Base-by-base conservation (phyloP, 1,139 yeast species). In the Geotrichum reessii region DNA sequence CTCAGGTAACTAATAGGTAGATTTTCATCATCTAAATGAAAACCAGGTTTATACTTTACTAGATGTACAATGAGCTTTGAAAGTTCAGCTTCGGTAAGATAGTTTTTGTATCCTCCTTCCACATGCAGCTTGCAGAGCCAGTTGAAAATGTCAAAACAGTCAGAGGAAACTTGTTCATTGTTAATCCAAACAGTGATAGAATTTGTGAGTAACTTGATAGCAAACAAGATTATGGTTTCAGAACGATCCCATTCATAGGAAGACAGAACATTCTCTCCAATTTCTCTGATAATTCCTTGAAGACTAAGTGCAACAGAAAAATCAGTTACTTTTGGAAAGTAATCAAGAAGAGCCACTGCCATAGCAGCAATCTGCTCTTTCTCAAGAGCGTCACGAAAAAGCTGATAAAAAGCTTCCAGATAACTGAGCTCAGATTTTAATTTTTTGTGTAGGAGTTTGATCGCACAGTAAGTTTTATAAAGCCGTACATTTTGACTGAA, bases 221-320 rank as follows among this genome's bases (percentile, higher is more conserved):
- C 50, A 25, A 52, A 51, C 27, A 55, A 31, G 6, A 55, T 22
- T n/a, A 50, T 46, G 11, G 49, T 52, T 25, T 58, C 60, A 19
- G 60, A 46, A 7, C 58, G 31, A 33, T 55, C 60, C 57, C 57
- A 58, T 37, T 58, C 60, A 40, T 51, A 49, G 7, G 25, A 31
- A n/a, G 52, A 14, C 14, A 58, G 27, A 2, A 52, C 44, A 27
- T 47, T 50, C 31, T 48, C 50, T 21, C 58, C 58, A 8, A 55
- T 31, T 17, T 37, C 33, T 28, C 56, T 47, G 9, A 58, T 40
- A 1, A 57, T 33, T n/a, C 48, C 28, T 37, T 37, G 54, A 7
- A 57, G 40, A 8, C 47, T 46, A 19, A 40, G 47, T 24, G 33
- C 48, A n/a, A 22, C 25, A 11, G 31, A 12, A 14, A 8, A 47